Evolutionary conservation across 1,139 yeast species (phyloP).

Genomic region (Saccharomyces uvarum): DNA sequence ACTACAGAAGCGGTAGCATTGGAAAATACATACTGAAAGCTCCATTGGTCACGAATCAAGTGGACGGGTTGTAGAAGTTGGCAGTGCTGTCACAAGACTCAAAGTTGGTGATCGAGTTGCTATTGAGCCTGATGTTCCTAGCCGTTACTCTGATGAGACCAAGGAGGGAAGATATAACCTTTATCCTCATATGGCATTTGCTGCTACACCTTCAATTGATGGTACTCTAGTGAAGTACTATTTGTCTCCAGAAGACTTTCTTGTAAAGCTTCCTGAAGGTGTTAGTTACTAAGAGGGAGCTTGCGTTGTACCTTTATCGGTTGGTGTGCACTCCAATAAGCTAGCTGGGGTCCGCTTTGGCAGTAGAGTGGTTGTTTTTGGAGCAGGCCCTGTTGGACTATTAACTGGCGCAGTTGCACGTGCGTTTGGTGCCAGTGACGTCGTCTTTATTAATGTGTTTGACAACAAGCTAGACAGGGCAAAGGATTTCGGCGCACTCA

Average conservation of each 20-base stretch:
- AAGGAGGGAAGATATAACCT: slow-evolving; percentile 70
- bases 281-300: slow-evolving; percentile 84
- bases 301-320: slow-evolving; percentile 78
- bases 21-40: slow-evolving; percentile 59
- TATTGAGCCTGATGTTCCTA: slow-evolving; percentile 79
- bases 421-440: slow-evolving; percentile 71
- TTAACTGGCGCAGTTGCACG: slow-evolving; percentile 70
- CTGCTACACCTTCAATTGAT: slow-evolving; percentile 75
- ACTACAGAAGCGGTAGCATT: slow-evolving; percentile 69
- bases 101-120: slow-evolving; percentile 78
- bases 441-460: slow-evolving; percentile 30
- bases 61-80: slow-evolving; percentile 63
- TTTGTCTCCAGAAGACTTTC: slow-evolving; percentile 74
- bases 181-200: slow-evolving; percentile 78
- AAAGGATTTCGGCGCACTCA: slow-evolving; percentile 36
- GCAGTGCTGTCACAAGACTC: slow-evolving; percentile 49
- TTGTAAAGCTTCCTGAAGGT: slow-evolving; percentile 69
- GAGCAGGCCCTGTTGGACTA: slow-evolving; percentile 92
- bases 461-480: slow-evolving; percentile 29
- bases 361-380: slow-evolving; percentile 69
- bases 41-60: slow-evolving; percentile 73
- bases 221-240: slow-evolving; percentile 66
- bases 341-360: slow-evolving; percentile 63
- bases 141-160: slow-evolving; percentile 66
- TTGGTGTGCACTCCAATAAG: slow-evolving; percentile 77